These are phyloP conservation scores for Aureobasidium sp. DNA, from an alignment of 2,329 filamentous ascomycete genomes.

Conservation along the genomic window DNA sequence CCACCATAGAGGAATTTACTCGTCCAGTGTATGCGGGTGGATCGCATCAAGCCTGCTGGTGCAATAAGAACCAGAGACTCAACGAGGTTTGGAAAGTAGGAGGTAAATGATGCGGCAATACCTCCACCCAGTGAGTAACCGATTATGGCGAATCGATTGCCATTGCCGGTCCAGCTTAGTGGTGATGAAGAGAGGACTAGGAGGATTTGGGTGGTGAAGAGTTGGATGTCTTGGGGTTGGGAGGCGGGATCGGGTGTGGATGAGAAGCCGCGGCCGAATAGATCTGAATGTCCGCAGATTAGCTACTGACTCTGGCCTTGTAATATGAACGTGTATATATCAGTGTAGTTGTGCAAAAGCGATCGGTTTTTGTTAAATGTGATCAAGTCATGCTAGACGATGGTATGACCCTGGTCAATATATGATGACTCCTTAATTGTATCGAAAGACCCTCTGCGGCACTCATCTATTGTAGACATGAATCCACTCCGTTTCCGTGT, in stretches of 20 bases:
- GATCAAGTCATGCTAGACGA: too few species aligned
- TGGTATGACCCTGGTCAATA: too few species aligned
- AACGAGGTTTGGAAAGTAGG: slow-evolving; percentile 60
- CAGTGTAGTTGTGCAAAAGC: too few species aligned
- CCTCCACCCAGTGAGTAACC: slow-evolving; percentile 78
- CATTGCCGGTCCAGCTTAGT: slow-evolving; percentile 53
- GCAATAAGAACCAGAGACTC: slow-evolving; percentile 66
- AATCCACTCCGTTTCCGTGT: too few species aligned
- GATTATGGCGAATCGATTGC: slow-evolving; percentile 53
- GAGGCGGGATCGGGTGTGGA: slow-evolving; percentile 59
- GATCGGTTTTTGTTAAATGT: too few species aligned
- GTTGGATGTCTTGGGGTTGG: slow-evolving; percentile 60
- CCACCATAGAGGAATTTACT: slow-evolving; percentile 57
- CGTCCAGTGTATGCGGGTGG: slow-evolving; percentile 50
- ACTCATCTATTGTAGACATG: too few species aligned
- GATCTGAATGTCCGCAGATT: slow-evolving; percentile 38
- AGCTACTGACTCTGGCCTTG: too few species aligned
- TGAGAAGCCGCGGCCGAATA: slow-evolving; percentile 70
- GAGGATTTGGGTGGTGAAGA: slow-evolving; percentile 66
- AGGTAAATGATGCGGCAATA: slow-evolving; percentile 60
- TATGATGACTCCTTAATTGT: too few species aligned
- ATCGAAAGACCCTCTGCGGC: too few species aligned
- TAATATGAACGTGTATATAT: too few species aligned
- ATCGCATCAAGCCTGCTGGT: slow-evolving; percentile 67
- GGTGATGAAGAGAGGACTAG: slow-evolving; percentile 61